Evolutionary conservation across 306 rosid genomes (phyloP), one percentile per base, ranked within the genome.

Genomic region (Casuarina glauca): DNA sequence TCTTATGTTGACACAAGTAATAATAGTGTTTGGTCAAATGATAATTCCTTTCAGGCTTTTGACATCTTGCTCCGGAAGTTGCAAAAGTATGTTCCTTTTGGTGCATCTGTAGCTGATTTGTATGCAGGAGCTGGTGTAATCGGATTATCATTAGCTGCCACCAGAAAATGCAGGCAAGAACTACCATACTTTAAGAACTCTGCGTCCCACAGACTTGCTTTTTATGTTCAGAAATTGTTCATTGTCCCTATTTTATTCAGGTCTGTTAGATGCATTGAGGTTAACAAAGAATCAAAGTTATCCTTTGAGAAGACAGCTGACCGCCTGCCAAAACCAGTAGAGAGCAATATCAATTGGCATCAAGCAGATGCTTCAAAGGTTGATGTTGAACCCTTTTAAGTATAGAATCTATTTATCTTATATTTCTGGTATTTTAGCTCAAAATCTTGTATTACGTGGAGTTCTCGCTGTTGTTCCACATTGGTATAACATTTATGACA

Each of bases 51-150:
- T 48, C 91, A 95, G 98, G 98, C 97, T 79, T 95, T 95, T 81
- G 91, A 95, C 72, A 38, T 74, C 86, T 82, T 95, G 84, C 97
- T 95, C 69, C 97, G 83, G 76, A 95, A 89, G 92, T 84, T 95
- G 76, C 97, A 89, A 36, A 92, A 83, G 79, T 89, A 95, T 85
- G 97, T 95, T 70, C 98, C 97, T 61, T 83, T 86, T 80, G 93
- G 93, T 74, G 77, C 98, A 76, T 85, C 97, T 86, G 97, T 95
- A 74, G 84, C 93, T 67, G 98, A 95, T 82, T 85, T 95, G 82
- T 95, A 95, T 83, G 97, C 98, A 74, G 97, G 97, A 81, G 97
- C 97, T 55, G 98, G 98, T 78, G 97, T 83, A 62, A 95, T 95
- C 73, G 98, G 98, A 70, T 82, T 92, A 80, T 94, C 98, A 80